Percentiles rank a stretch among this genome's conserved stretches.
phyloP scores from a whole-genome alignment of 768 basidiomycete genomes.

The Ramaria rubella region DNA sequence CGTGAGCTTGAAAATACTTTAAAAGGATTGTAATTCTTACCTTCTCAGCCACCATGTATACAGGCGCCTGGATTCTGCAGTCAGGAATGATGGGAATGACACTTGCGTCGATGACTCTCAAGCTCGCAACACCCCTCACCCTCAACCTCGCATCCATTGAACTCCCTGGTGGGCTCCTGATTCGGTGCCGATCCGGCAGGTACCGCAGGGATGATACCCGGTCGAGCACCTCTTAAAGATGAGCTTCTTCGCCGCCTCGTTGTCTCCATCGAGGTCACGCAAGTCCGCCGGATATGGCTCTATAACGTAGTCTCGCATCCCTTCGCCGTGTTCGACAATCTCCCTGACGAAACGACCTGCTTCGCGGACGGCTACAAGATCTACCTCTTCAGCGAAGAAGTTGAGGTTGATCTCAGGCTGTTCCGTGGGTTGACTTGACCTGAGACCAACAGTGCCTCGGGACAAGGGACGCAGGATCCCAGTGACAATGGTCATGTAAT shows the following conservation, averaged over 20 bases:
- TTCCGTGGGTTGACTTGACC: background rate
- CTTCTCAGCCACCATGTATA: too few species aligned
- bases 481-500: background rate
- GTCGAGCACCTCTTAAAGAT: background rate
- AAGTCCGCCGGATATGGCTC: background rate
- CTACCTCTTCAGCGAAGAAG: background rate
- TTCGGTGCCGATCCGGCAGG: background rate
- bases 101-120: background rate
- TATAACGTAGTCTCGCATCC: background rate
- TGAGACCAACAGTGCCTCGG: background rate
- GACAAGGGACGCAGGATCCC: background rate
- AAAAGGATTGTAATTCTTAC: too few species aligned
- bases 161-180: background rate
- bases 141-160: background rate
- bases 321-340: background rate
- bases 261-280: background rate
- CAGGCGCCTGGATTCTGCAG: too few species aligned
- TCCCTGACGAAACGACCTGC: background rate
- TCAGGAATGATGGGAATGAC: too few species aligned
- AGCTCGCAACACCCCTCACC: too few species aligned
- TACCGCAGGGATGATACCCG: background rate
- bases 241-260: background rate
- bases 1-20: too few species aligned
- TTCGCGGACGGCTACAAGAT: background rate
- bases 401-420: background rate